phyloP scores from a whole-genome alignment of 192 early-diverging fungal species.

The Backusella tarrabulga region DNA sequence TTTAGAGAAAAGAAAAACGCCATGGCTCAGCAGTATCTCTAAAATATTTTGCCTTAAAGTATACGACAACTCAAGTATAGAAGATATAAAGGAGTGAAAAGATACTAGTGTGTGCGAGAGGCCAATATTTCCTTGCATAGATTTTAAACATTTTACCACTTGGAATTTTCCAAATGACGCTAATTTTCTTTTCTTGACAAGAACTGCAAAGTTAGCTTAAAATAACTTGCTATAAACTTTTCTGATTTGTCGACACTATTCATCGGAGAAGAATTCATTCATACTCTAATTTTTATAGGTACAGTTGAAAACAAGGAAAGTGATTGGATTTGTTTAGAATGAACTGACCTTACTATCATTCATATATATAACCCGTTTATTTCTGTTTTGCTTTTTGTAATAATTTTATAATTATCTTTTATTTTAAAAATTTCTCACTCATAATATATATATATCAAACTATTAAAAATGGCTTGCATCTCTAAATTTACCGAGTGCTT shows the following conservation, averaged over 20 bases:
- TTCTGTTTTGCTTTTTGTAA: neutral
- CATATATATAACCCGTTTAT: neutral
- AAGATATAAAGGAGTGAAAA: neutral
- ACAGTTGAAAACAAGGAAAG: neutral
- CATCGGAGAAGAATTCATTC: neutral
- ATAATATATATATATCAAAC: neutral
- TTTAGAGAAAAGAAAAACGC: neutral
- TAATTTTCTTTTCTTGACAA: neutral
- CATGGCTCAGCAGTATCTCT: neutral
- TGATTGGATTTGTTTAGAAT: constrained; percentile 2
- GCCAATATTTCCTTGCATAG: neutral
- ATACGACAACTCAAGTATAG: neutral
- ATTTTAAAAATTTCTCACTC: neutral
- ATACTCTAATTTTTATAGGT: neutral
- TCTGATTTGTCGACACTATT: neutral
- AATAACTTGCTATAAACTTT: neutral
- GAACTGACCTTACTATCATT: neutral
- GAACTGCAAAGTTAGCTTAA: neutral
- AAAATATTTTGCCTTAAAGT: neutral
- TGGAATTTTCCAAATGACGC: neutral
- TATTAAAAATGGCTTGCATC: neutral
- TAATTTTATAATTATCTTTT: neutral
- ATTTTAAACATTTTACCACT: neutral
- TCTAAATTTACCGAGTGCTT: neutral
- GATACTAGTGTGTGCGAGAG: neutral